phyloP scores from a whole-genome alignment of 805 yeast genomes.

The Candida sanyiensis region DNA sequence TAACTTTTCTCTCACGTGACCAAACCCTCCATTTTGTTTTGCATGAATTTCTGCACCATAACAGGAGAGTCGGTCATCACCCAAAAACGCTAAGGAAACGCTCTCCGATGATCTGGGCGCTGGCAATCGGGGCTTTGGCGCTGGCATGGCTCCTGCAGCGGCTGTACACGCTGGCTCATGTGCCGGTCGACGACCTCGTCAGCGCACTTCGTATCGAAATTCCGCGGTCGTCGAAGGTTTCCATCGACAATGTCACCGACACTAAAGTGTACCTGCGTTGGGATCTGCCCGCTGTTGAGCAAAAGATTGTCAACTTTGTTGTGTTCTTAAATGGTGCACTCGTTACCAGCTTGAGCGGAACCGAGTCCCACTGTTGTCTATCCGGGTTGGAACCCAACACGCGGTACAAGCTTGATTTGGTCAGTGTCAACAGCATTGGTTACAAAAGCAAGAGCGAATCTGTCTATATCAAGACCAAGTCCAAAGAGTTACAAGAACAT shows the following conservation, averaged over 20 bases:
- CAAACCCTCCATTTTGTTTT: too few species aligned
- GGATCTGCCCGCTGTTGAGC: conserved; percentile 32
- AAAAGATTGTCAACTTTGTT: conserved; percentile 30
- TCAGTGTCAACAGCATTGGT: conserved; percentile 34
- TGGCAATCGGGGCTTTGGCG: conserved; percentile 16
- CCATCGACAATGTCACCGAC: conserved; percentile 47
- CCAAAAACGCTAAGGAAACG: too few species aligned
- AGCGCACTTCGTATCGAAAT: conserved; percentile 44
- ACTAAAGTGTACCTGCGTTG: conserved; percentile 48
- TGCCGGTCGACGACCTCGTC: conserved; percentile 44
- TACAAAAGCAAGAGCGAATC: conserved; percentile 38
- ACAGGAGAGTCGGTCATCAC: too few species aligned
- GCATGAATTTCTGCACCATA: too few species aligned
- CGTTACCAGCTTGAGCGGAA: conserved; percentile 30
- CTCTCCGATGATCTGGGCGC: conserved; percentile 22
- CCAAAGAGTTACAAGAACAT: conserved; percentile 19
- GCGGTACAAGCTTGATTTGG: conserved; percentile 39
- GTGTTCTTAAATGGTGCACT: conserved; percentile 37
- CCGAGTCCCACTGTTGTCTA: conserved; percentile 32
- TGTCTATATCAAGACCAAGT: conserved; percentile 35
- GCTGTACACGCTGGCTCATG: conserved; percentile 14
- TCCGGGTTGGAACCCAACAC: conserved; percentile 30
- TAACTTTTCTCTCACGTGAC: too few species aligned
- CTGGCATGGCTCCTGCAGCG: conserved; percentile 22
- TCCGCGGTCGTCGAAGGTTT: conserved; percentile 50